Evolutionary conservation across 257 asterid species (phyloP).

Genomic region (Salvia rosmarinus): DNA sequence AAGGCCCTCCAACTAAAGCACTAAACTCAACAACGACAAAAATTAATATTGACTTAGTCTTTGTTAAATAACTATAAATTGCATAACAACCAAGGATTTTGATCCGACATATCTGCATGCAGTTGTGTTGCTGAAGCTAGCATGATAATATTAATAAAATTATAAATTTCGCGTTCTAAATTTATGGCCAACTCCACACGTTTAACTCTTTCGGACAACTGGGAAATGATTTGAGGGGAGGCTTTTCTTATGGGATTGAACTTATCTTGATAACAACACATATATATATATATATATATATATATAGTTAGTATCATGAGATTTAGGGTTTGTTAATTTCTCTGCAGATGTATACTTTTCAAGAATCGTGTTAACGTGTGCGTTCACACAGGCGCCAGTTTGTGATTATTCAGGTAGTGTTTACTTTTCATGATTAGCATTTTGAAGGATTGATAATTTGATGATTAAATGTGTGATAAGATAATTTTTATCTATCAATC

Average conservation of each 20-base stretch:
- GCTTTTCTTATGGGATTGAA: slow-evolving; percentile 41
- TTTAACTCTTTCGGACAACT: slow-evolving; percentile 38
- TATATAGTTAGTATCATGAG: too few species aligned
- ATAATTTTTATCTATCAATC: too few species aligned
- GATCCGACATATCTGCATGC: slow-evolving; percentile 24
- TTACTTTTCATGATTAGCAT: too few species aligned
- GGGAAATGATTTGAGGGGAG: slow-evolving; percentile 30
- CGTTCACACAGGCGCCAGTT: slow-evolving; percentile 31
- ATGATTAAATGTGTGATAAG: too few species aligned
- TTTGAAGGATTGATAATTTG: too few species aligned
- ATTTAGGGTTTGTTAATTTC: too few species aligned
- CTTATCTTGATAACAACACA: slow-evolving; percentile 36
- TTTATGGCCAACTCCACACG: slow-evolving; percentile 40
- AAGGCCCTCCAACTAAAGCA: slow-evolving; percentile 46
- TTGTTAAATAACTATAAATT: slow-evolving; percentile 55
- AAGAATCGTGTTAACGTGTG: slow-evolving; percentile 10
- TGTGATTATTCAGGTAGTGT: not conserved
- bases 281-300: too few species aligned
- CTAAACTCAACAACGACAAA: slow-evolving; percentile 3
- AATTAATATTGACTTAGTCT: slow-evolving; percentile 32
- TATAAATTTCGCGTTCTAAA: slow-evolving; percentile 7
- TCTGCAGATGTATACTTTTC: slow-evolving; percentile 32
- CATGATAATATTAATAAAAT: not conserved
- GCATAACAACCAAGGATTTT: slow-evolving; percentile 21
- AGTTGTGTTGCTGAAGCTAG: slow-evolving; percentile 45